Conservation (phyloP, 148 eudicot genomes). For the Rhododendron simsii region DNA sequence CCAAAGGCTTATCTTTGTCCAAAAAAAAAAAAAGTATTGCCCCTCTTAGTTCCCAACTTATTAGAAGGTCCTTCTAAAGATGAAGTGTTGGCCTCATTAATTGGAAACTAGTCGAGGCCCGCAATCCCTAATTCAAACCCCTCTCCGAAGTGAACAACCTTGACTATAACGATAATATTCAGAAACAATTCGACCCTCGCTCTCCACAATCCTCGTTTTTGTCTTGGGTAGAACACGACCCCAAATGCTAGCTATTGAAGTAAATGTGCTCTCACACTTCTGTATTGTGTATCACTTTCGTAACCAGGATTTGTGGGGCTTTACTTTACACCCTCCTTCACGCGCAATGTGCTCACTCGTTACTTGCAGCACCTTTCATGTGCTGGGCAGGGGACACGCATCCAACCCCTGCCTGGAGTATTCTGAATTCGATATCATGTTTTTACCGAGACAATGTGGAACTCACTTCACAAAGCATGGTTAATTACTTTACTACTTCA, state of each 20-base stretch:
- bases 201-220: background rate
- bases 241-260: background rate
- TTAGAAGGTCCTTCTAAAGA: background rate
- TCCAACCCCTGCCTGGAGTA: background rate
- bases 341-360: background rate
- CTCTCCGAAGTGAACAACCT: background rate
- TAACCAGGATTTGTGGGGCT: background rate
- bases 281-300: background rate
- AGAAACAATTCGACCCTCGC: background rate
- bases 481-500: background rate
- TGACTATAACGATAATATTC: background rate
- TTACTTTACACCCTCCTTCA: background rate
- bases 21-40: background rate
- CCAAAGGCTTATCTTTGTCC: background rate
- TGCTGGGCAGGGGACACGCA: background rate
- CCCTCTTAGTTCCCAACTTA: background rate
- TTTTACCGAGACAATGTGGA: background rate
- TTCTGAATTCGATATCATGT: background rate
- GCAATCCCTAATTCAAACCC: background rate
- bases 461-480: background rate
- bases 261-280: background rate
- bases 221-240: background rate
- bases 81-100: background rate
- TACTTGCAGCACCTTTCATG: background rate
- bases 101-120: background rate